These are phyloP conservation scores for Nicotiana benthamiana DNA, from an alignment of 257 asterid genomes.

Conservation along the genomic window DNA sequence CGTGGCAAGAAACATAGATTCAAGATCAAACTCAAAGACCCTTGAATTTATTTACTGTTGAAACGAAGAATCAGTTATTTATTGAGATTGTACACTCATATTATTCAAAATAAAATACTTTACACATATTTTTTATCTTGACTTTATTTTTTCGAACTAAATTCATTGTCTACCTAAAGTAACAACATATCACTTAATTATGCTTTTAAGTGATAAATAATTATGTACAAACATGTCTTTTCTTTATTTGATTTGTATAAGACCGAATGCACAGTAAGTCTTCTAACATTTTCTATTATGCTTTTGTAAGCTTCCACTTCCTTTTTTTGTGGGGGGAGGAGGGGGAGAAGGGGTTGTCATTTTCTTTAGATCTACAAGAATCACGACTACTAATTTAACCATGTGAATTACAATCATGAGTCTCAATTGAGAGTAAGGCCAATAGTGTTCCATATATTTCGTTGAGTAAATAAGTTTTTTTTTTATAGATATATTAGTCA, in stretches of 20 bases:
- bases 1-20: too few relatives aligned
- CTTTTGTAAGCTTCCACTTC: background rate
- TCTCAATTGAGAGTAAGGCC: background rate
- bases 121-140: too few relatives aligned
- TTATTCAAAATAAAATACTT: too few relatives aligned
- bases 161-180: too few relatives aligned
- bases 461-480: background rate
- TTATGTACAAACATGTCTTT: background rate
- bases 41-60: too few relatives aligned
- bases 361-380: background rate
- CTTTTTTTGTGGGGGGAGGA: background rate
- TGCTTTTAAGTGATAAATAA: background rate
- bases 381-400: background rate
- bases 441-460: too few relatives aligned
- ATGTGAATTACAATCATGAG: background rate
- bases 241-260: background rate
- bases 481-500: too few relatives aligned
- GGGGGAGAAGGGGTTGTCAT: background rate
- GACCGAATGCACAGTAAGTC: too few relatives aligned
- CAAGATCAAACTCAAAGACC: too few relatives aligned
- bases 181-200: background rate
- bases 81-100: too few relatives aligned
- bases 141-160: too few relatives aligned
- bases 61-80: too few relatives aligned
- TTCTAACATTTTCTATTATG: background rate